A percentile compares a stretch with the other conserved stretches of the same genome.
Conservation (phyloP, 1,284 basidiomycete genomes). For the Flammula alnicola region DNA sequence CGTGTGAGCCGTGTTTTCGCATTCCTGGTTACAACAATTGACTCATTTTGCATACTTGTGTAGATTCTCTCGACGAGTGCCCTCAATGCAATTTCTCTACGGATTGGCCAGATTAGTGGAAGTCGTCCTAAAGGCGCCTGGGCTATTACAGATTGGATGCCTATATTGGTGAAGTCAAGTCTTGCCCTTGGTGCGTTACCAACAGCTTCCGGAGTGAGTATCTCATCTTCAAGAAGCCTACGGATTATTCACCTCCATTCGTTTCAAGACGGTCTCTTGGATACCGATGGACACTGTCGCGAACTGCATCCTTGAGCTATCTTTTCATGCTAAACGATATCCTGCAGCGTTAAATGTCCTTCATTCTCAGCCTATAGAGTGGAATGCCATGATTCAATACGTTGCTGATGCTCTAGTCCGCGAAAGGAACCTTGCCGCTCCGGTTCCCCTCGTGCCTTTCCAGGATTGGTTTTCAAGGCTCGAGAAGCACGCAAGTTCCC, state of each 20-base stretch:
- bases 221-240: background rate
- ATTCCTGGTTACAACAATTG: background rate
- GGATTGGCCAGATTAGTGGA: slow-evolving; percentile 48
- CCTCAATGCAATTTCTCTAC: slow-evolving; percentile 32
- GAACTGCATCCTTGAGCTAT: slow-evolving; percentile 15
- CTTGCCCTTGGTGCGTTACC: slow-evolving; percentile 32
- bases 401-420: slow-evolving; percentile 25
- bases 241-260: background rate
- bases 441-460: slow-evolving; percentile 31
- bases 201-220: slow-evolving; percentile 30
- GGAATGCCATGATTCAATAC: slow-evolving; percentile 29
- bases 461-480: slow-evolving; percentile 34
- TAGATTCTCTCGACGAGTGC: slow-evolving; percentile 32
- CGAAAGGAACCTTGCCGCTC: slow-evolving; percentile 2
- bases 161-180: slow-evolving; percentile 40
- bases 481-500: slow-evolving; percentile 22
- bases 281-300: slow-evolving; percentile 24
- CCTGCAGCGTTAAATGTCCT: slow-evolving; percentile 28
- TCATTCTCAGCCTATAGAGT: slow-evolving; percentile 27
- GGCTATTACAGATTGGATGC: slow-evolving; percentile 49
- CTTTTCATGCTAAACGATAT: slow-evolving; percentile 3
- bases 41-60: background rate
- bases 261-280: slow-evolving; percentile 8
- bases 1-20: slow-evolving; percentile 25
- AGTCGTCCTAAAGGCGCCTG: slow-evolving; percentile 40